Evolutionary conservation across 805 yeast species (phyloP), one percentile per base, ranked within the genome.

Genomic region (Zygosaccharomyces gambellarensis): DNA sequence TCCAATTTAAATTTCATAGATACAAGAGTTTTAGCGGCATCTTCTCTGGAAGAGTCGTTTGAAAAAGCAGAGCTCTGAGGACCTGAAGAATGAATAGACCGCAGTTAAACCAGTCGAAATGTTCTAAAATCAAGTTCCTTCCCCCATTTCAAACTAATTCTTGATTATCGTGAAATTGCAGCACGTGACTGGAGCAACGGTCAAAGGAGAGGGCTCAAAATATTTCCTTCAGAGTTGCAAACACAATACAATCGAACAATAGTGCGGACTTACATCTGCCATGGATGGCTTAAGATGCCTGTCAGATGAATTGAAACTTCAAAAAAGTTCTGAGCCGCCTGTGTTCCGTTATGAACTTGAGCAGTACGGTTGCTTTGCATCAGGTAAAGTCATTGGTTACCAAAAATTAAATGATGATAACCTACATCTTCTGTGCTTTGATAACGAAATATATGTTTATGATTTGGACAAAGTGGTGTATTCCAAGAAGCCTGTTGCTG

Each of bases 401-500:
- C 42, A 46, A 9, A 21, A 14, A 22, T 25, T 51, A 29, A 27
- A 28, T 28, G 39, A 31, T 21, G 32, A 34, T 5, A n/a, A 36
- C 4, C 27, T 29, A 5, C 42, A 46, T 23, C 46, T 45, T 22
- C 22, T 51, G 29, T 51, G 54, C 46, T 41, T 44, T 23, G 43
- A 32, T 32, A 36, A 39, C 4, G 51, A 34, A 11, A 23, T 45
- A 8, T 43, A 48, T 31, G 17, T 48, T n/a, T 46, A 38, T 12
- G 21, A 46, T 6, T 23, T 21, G 12, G 23, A 27, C 11, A 21
- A 17, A 38, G 17, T 42, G 11, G 17, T 31, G 4, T 34, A 34
- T 14, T 10, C n/a, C 23, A 10, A 34, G 14, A 34, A 25, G 14
- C 23, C 39, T 21, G 5, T 10, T 43, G 42, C 21, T 17, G 21